Evolutionary conservation across 371 early-diverging fungal species (phyloP), one percentile per base, ranked within the genome.

Genomic region (Circinella minor): DNA sequence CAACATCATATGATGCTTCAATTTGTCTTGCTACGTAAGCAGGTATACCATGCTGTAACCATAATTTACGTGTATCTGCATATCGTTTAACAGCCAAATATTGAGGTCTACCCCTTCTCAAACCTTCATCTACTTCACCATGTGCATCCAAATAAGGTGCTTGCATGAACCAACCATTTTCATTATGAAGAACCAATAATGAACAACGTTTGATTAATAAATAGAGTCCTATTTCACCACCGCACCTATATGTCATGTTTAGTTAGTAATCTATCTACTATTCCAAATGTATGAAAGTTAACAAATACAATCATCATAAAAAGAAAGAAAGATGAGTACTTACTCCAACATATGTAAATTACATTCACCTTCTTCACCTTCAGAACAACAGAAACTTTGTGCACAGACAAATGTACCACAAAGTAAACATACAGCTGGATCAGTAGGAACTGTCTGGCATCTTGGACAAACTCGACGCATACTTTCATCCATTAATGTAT

Each of bases 141-240:
- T 98, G 98, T 48, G 89, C 81, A 75, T 98, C 98, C 66, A 98
- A 77, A 77, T 97, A 98, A 0, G 99, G 99, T 36, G 96, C 92
- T 63, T 90, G 89, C 73, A 92, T 88, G 73, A 94, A 94, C 80
- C 89, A 90, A 4, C 98, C 99, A 72, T 94, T 96, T 27, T 90
- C 89, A 70, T 90, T 87, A 77, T 93, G 91, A 37, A 95, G 77
- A 55, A 96, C 71, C 39, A 96, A 75, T 27, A 94, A 77, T 6
- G 91, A 87, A 77, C 94, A 94, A 71, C 91, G 86, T 65, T 95
- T 96, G 62, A 98, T 89, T 39, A 93, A 69, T 38, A 98, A 77
- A 71, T 88, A 98, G 5, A 94, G 82, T 46, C 97, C 99, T 34
- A 94, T 87, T 6, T 91, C 90, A 13, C 96, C 95, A 47, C 94